Evolutionary conservation across 768 basidiomycete genomes (phyloP).

Genomic region (Suillus alpinus): DNA sequence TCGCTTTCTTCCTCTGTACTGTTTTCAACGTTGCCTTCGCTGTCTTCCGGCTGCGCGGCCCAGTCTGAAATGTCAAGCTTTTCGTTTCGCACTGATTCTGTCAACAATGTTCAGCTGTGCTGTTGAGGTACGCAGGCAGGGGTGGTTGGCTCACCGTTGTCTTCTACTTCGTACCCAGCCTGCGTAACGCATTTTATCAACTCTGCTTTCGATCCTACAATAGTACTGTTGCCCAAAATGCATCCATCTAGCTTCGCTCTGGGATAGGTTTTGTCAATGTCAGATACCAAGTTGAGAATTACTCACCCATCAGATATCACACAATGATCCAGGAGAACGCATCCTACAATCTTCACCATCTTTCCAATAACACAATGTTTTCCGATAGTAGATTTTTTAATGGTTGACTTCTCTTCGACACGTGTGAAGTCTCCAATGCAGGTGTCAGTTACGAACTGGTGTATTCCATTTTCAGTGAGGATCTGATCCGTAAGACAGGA

Average conservation of each 20-base stretch:
- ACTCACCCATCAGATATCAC: conserved; percentile 79
- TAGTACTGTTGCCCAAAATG: conserved; percentile 73
- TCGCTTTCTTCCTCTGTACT: conserved; percentile 16
- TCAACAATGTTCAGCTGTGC: neutral
- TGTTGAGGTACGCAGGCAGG: neutral
- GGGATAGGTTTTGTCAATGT: conserved; percentile 5
- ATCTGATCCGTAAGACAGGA: conserved; percentile 2
- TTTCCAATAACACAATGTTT: conserved; percentile 83
- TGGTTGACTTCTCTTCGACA: conserved; percentile 72
- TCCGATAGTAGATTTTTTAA: conserved; percentile 80
- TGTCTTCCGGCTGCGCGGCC: conserved; percentile 37
- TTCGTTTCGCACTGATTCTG: conserved; percentile 56
- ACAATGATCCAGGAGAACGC: conserved; percentile 87
- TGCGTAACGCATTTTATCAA: conserved; percentile 69
- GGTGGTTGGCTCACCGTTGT: conserved; percentile 45
- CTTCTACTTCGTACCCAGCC: conserved; percentile 70
- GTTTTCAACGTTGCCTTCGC: conserved; percentile 13
- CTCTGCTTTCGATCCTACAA: conserved; percentile 67
- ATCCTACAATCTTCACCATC: conserved; percentile 79
- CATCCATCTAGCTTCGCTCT: conserved; percentile 78
- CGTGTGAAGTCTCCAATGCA: conserved; percentile 78
- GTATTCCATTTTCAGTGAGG: conserved; percentile 11
- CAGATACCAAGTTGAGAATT: conserved; percentile 6
- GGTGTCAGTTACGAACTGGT: conserved; percentile 47
- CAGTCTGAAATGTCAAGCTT: conserved; percentile 57